Evolutionary conservation across 768 basidiomycete genomes (phyloP).

Genomic region (Lactarius quietus): DNA sequence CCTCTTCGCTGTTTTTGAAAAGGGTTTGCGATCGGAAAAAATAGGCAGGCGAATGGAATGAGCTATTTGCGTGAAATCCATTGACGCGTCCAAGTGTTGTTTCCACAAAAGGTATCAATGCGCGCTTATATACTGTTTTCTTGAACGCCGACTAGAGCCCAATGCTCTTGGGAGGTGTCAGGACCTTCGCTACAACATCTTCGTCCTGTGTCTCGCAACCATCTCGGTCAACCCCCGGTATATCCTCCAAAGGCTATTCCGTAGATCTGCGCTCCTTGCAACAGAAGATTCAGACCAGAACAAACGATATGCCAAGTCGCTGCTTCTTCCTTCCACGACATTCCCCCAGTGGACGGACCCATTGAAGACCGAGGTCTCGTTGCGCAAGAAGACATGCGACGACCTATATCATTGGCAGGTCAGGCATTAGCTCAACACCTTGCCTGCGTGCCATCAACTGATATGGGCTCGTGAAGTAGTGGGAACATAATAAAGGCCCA

Average conservation of each 20-base stretch:
- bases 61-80: too few species aligned
- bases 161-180: slow-evolving; percentile 2
- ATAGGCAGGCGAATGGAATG: neutral
- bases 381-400: slow-evolving; percentile 61
- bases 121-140: neutral
- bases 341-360: slow-evolving; percentile 75
- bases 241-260: neutral
- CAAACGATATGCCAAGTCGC: slow-evolving; percentile 53
- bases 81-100: neutral
- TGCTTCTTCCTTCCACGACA: slow-evolving; percentile 76
- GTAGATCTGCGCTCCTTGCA: neutral
- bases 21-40: neutral
- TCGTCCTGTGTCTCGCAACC: neutral
- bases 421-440: slow-evolving; percentile 30
- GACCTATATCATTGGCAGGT: slow-evolving; percentile 81
- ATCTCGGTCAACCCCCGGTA: neutral
- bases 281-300: slow-evolving; percentile 10
- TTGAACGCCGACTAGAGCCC: neutral
- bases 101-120: neutral
- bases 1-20: neutral
- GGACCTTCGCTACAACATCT: neutral
- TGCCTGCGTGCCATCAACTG: slow-evolving; percentile 1
- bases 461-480: slow-evolving; percentile 39
- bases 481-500: slow-evolving; percentile 58
- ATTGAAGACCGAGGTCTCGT: slow-evolving; percentile 54